Base-by-base conservation (phyloP, 2,329 filamentous ascomycete species). In the Neopestalotiopsis rosae region DNA sequence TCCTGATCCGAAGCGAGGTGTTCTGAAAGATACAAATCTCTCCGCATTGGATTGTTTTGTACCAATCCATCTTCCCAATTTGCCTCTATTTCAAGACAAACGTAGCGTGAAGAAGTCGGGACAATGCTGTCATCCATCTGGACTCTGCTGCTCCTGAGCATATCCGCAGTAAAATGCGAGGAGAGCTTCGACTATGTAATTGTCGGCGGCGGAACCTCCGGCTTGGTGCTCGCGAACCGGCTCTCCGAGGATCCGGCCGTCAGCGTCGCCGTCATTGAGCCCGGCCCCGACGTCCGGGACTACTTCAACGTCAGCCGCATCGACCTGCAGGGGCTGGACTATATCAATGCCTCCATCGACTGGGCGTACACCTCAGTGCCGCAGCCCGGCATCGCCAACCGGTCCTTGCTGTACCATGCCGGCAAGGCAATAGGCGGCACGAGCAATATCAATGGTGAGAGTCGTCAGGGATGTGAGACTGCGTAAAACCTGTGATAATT, bases 361-460 rank as follows among this genome's bases (percentile, higher is more conserved):
- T 67, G 38, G 30, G 10, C 12, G 24, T 67, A 67, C 38, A 28
- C 6, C 32, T 61, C 65, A 17, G 45, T 56, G 14, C 73, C 76
- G 5, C 81, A 83, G 71, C 61, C 65, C 0, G 70, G 72, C 10
- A 76, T 75, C 2, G 74, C 66, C 14, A 82, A 77, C 72, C 79
- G 76, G 66, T 72, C 73, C 13, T 75, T 82, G 42, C 71, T 69
- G 69, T 78, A 76, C 65, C 77, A 77, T 49, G 77, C 75, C 20
- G 83, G 77, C 49, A 81, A 77, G 70, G 82, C 76, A 1, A 80
- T 79, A 68, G 83, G 81, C 0, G 81, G 81, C 5, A 80, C 80
- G 2, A 82, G 78, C 67, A 74, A 78, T 28, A 81, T 83, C 57
- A 83, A 83, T 65, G 81, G 81, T 66, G n/a, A n/a, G 64, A 58